A percentile compares a stretch with the other conserved stretches of the same genome.
Evolutionary conservation across 108 stramenopile species (phyloP).

Genomic region (Skeletonema marinoi): DNA sequence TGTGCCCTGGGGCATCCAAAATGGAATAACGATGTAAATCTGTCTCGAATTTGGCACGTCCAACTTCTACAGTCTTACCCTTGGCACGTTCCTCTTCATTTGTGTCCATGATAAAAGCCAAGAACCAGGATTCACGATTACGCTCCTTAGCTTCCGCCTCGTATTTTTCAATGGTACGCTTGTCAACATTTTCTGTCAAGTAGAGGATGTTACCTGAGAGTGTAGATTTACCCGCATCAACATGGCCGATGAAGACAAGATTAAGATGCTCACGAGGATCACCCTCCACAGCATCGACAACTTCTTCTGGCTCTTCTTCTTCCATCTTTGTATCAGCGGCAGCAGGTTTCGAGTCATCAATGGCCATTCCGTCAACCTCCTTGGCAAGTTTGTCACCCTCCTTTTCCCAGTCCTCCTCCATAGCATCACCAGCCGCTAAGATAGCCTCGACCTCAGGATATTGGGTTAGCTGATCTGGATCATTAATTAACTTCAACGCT

Average conservation of each 20-base stretch:
- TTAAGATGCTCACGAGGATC: conserved; percentile 99
- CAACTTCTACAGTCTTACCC: conserved; percentile 99
- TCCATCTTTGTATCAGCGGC: conserved; percentile 32
- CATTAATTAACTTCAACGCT: conserved; percentile 73
- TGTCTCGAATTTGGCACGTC: conserved; percentile 97
- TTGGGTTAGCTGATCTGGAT: conserved; percentile 77
- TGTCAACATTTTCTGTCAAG: conserved; percentile 97
- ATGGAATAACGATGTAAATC: conserved; percentile 96
- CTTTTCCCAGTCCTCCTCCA: conserved; percentile 32
- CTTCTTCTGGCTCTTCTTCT: conserved; percentile 45
- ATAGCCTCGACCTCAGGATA: conserved; percentile 80
- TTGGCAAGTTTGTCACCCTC: conserved; percentile 15
- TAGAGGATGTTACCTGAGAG: conserved; percentile 98
- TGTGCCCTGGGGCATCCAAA: conserved; percentile 99
- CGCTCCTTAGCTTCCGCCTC: conserved; percentile 98
- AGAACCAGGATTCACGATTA: conserved; percentile 99
- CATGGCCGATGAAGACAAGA: conserved; percentile 97
- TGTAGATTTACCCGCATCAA: conserved; percentile 99
- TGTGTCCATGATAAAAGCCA: conserved; percentile 99
- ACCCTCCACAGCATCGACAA: conserved; percentile 65
- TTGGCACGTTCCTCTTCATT: conserved; percentile 99
- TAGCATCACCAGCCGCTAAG: conserved; percentile 22
- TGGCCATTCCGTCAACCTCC: conserved; percentile 50
- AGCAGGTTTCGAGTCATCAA: conserved; percentile 39
- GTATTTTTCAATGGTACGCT: conserved; percentile 98